Percentiles rank a stretch among this genome's conserved stretches.
phyloP scores from a whole-genome alignment of 257 asterid species.

The Marsdenia floribunda region DNA sequence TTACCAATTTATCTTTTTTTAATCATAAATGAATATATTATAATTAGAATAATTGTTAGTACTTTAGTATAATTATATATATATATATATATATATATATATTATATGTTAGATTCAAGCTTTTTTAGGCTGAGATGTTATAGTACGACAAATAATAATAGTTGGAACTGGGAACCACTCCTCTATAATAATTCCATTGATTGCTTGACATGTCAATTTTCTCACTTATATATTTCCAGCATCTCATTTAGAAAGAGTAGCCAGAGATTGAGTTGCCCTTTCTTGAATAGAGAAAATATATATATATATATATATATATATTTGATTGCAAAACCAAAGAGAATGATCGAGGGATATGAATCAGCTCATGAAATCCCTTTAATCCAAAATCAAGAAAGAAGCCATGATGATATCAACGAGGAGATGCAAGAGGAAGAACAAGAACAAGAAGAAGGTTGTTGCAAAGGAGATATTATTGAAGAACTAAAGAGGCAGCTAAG shows the following conservation, averaged over 20 bases:
- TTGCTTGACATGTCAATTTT: neutral
- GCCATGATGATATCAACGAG: constrained; percentile 4
- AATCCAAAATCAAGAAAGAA: constrained; percentile 14
- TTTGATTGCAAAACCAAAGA: constrained; percentile 2
- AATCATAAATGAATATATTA: too few species aligned
- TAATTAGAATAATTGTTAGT: too few species aligned
- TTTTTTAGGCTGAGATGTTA: too few species aligned
- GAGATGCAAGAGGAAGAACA: too few species aligned
- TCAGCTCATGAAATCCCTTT: constrained; percentile 20
- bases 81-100: too few species aligned
- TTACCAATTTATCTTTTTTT: too few species aligned
- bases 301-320: too few species aligned
- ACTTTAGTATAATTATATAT: too few species aligned
- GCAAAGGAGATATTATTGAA: constrained; percentile 25
- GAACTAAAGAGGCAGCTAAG: constrained; percentile 48
- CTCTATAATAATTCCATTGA: neutral
- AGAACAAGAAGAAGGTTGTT: too few species aligned
- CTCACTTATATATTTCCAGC: neutral
- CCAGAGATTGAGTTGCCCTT: neutral
- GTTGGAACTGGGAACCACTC: constrained; percentile 2
- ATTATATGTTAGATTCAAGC: neutral
- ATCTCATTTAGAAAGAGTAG: neutral
- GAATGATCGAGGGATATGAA: constrained; percentile 21
- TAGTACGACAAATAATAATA: neutral
- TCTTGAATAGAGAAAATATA: neutral